Evolutionary conservation across 257 asterid genomes (phyloP), one percentile per base, ranked within the genome.

Genomic region (Avicennia marina): DNA sequence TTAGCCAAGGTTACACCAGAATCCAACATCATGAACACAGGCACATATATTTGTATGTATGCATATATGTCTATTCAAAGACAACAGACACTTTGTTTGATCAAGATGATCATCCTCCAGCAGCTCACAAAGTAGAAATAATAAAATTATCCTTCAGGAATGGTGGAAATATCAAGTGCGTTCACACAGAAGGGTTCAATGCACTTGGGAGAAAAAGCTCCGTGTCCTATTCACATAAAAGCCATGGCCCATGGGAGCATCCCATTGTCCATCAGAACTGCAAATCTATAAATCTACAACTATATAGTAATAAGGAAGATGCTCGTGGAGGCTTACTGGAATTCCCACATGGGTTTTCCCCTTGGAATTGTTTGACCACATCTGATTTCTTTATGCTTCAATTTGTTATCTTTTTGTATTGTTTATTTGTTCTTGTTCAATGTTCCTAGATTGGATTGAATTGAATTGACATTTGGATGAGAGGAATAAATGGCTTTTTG

Each of bases 271-370:
- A 55, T 9, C 39, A 24, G 29, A 31, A 48, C 27, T 36, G 50
- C 33, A 31, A 47, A 58, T 18, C 10, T 7, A 2, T 16, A 43
- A 41, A 41, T 41, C 16, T 19, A 7, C 6, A 45, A 20, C 11
- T 21, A 33, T 60, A 12, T 61, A 25, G 1, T 22, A 2, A 58
- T 42, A 25, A 46, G 33, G 22, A 56, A 26, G 39, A 65, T 57
- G 75, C 39, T 66, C n/a, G n/a, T n/a, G 82, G 73, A 70, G 72
- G 68, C 53, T 49, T 62, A 40, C 72, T 69, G 73, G 60, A 70
- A 62, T 64, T 65, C 64, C 40, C 95, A 86, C 95, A 78, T 86
- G 90, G 86, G 59, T 27, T 56, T 76, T 34, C 36, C 58, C 57
- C 31, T 26, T 42, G 33, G 19, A 36, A 18, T 66, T 55, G 68